Conservation (phyloP, 2,329 filamentous ascomycete genomes). For the Fusarium nodosum region DNA sequence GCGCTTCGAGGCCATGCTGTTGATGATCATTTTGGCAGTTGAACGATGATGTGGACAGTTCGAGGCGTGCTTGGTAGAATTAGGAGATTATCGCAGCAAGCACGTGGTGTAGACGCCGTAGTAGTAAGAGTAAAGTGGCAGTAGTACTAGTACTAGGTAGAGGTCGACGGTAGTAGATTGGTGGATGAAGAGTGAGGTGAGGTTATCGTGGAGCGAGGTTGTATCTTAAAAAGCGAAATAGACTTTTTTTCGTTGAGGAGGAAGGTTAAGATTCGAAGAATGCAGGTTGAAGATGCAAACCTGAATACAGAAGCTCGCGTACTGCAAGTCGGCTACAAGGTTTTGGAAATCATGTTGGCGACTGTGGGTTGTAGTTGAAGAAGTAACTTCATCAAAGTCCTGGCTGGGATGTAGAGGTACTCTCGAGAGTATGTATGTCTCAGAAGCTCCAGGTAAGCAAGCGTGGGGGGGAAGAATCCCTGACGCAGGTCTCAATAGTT, state of each 20-base stretch:
- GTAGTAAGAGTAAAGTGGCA: constrained; percentile 2
- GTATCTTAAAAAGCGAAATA: constrained; percentile 14
- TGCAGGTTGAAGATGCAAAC: constrained; percentile 38
- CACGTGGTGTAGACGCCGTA: constrained; percentile 2
- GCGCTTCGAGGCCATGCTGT: constrained; percentile 46
- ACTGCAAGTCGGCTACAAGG: constrained; percentile 44
- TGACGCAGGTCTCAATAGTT: constrained; percentile 28
- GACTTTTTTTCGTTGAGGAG: constrained; percentile 16
- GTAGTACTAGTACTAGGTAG: constrained; percentile 1
- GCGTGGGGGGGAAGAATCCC: constrained; percentile 44
- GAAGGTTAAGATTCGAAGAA: constrained; percentile 12
- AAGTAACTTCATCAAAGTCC: constrained; percentile 44
- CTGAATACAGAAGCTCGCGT: constrained; percentile 43
- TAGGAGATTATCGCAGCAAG: not conserved
- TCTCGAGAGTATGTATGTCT: constrained; percentile 6
- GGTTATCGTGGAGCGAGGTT: constrained; percentile 15
- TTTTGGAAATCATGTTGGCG: constrained; percentile 48
- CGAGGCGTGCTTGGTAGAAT: not conserved
- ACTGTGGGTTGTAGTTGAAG: constrained; percentile 42
- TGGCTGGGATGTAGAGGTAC: not conserved
- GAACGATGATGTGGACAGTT: not conserved
- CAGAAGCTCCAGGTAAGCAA: constrained; percentile 40
- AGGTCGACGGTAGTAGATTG: constrained; percentile 13
- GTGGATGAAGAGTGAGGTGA: constrained; percentile 12
- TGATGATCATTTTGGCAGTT: not conserved